These are phyloP conservation scores for Scheffersomyces insectosa DNA, from an alignment of 1,139 yeast genomes.

Conservation along the genomic window DNA sequence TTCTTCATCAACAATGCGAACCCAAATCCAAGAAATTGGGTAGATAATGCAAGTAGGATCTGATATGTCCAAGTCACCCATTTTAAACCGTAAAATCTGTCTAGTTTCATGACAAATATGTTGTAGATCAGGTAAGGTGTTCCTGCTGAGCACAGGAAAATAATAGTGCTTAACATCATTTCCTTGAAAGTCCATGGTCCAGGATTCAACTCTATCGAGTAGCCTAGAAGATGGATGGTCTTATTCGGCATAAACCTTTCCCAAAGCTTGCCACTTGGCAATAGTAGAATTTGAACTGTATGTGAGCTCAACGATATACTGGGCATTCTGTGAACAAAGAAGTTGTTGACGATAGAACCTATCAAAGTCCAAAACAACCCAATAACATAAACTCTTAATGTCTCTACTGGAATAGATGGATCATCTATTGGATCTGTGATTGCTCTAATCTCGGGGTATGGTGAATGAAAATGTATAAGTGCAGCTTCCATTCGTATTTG, in stretches of 20 bases:
- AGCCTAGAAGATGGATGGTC: slow-evolving; percentile 21
- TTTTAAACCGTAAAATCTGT: slow-evolving; percentile 42
- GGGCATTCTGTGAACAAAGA: slow-evolving; percentile 47
- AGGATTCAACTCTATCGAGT: slow-evolving; percentile 35
- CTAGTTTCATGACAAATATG: slow-evolving; percentile 47
- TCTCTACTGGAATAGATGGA: slow-evolving; percentile 38
- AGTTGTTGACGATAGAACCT: slow-evolving; percentile 45
- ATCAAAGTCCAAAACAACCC: slow-evolving; percentile 44
- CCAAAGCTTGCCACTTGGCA: slow-evolving; percentile 46
- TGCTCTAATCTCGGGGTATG: slow-evolving; percentile 49
- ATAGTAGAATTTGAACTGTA: slow-evolving; percentile 42
- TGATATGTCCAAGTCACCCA: slow-evolving; percentile 47
- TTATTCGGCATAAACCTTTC: slow-evolving; percentile 34
- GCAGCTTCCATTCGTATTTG: slow-evolving; percentile 43
- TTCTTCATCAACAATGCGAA: slow-evolving; percentile 48
- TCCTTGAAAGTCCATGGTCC: slow-evolving; percentile 40
- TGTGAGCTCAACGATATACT: slow-evolving; percentile 38
- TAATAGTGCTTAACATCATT: slow-evolving; percentile 40
- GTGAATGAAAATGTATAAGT: slow-evolving; percentile 44
- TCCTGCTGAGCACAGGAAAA: slow-evolving; percentile 46
- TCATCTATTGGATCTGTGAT: slow-evolving; percentile 49
- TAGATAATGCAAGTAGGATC: slow-evolving; percentile 36
- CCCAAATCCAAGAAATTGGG: slow-evolving; percentile 49
- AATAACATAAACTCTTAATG: slow-evolving; percentile 42
- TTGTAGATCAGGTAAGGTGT: slow-evolving; percentile 48